Percentiles rank a stretch among this genome's conserved stretches.
Evolutionary conservation across 2,329 filamentous ascomycete genomes (phyloP).

Genomic region (Domatiomyces globalis): DNA sequence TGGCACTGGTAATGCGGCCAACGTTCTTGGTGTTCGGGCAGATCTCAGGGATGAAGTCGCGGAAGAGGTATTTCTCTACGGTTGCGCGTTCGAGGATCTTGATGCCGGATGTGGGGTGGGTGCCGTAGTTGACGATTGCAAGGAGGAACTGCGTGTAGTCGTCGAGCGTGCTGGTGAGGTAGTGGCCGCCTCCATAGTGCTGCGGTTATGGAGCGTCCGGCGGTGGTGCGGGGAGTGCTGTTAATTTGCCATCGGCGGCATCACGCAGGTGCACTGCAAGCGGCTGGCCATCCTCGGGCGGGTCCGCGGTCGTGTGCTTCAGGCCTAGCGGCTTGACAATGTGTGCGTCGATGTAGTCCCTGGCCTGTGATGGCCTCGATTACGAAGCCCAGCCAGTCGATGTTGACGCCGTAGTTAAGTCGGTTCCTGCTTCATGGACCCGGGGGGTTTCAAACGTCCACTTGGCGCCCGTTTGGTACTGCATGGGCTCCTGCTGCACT

Average conservation of each 20-base stretch:
- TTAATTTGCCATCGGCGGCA: conserved; percentile 1
- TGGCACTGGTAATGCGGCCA: conserved; percentile 3
- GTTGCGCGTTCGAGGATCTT: conserved; percentile 12
- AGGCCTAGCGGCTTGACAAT: conserved; percentile 35
- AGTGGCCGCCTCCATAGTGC: conserved; percentile 10
- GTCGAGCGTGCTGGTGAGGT: conserved; percentile 10
- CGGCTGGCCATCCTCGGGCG: conserved; percentile 1
- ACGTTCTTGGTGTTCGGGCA: conserved; percentile 5
- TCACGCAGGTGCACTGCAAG: conserved; percentile 1
- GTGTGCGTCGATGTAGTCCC: conserved; percentile 32
- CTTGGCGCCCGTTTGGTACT: background rate
- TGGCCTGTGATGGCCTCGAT: conserved; percentile 32
- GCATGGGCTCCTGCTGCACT: background rate
- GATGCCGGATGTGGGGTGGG: conserved; percentile 5
- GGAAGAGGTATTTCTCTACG: conserved; percentile 12
- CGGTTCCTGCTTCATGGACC: conserved; percentile 8
- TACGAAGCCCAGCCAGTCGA: conserved; percentile 38
- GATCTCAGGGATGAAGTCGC: conserved; percentile 7
- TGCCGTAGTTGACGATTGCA: conserved; percentile 12
- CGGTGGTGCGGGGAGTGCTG: background rate
- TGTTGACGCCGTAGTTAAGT: conserved; percentile 22
- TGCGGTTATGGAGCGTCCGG: conserved; percentile 1
- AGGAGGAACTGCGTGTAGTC: conserved; percentile 12
- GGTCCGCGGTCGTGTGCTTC: conserved; percentile 2
- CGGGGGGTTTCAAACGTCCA: conserved; percentile 8